Percentiles rank a stretch among this genome's conserved stretches.
Evolutionary conservation across 2,329 filamentous ascomycete genomes (phyloP).

Genomic region (Fusarium avenaceum): DNA sequence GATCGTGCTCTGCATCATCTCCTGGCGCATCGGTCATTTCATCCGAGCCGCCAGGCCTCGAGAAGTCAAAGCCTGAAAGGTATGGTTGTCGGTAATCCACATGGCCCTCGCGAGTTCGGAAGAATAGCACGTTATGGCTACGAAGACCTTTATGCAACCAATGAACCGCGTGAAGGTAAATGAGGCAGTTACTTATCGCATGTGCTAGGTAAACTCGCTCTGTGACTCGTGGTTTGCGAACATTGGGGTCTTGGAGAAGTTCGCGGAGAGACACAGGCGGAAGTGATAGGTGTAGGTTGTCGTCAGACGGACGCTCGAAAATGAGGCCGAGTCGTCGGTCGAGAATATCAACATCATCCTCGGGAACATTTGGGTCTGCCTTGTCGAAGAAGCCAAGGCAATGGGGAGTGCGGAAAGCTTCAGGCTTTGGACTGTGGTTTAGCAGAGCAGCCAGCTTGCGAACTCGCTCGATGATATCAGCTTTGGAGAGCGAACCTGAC

Average conservation of each 20-base stretch:
- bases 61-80: constrained; percentile 68
- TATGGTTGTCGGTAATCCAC: constrained; percentile 59
- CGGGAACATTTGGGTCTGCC: constrained; percentile 51
- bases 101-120: constrained; percentile 50
- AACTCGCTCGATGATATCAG: constrained; percentile 60
- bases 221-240: constrained; percentile 63
- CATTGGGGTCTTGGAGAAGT: constrained; percentile 56
- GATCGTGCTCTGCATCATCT: constrained; percentile 60
- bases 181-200: constrained; percentile 64
- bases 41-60: constrained; percentile 63
- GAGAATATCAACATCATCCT: constrained; percentile 58
- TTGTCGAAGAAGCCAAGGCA: constrained; percentile 67
- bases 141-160: constrained; percentile 72
- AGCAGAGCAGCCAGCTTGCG: constrained; percentile 63
- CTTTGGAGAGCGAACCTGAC: constrained; percentile 57
- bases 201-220: constrained; percentile 65
- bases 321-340: constrained; percentile 65
- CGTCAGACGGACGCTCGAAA: constrained; percentile 63
- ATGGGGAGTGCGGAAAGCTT: constrained; percentile 64
- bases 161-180: constrained; percentile 68
- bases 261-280: constrained; percentile 63
- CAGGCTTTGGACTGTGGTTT: constrained; percentile 62
- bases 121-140: constrained; percentile 67
- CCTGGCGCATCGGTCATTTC: constrained; percentile 65
- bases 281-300: constrained; percentile 53